A percentile compares a stretch with the other conserved stretches of the same genome.
Conservation (phyloP, 1,284 basidiomycete genomes). For the Naganishia albida region DNA sequence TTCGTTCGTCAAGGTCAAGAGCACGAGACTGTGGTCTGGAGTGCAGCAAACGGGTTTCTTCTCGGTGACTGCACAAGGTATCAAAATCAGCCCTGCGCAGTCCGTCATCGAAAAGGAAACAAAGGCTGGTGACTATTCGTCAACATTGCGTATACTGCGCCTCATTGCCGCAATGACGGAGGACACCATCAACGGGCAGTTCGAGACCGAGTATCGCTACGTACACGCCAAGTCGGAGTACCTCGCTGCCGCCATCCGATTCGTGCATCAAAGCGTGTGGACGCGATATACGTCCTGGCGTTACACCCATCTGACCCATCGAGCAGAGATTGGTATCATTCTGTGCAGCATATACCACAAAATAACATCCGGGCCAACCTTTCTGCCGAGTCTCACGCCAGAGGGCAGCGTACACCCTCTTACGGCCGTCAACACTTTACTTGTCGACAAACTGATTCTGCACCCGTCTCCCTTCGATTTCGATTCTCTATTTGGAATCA, state of each 20-base stretch:
- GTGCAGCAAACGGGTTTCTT: conserved; percentile 28
- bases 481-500: conserved; percentile 23
- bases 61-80: conserved; percentile 11
- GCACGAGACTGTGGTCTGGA: conserved; percentile 26
- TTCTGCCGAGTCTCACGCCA: neutral
- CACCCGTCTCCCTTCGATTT: conserved; percentile 31
- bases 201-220: conserved; percentile 20
- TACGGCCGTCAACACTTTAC: conserved; percentile 4
- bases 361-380: conserved; percentile 29
- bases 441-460: conserved; percentile 25
- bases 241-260: conserved; percentile 15
- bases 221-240: conserved; percentile 22
- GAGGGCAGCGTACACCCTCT: conserved; percentile 19
- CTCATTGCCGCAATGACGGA: conserved; percentile 26
- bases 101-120: conserved; percentile 26
- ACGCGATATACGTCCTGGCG: conserved; percentile 31
- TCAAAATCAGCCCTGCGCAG: conserved; percentile 4
- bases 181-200: conserved; percentile 24
- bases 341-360: conserved; percentile 28
- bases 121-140: conserved; percentile 27
- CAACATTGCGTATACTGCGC: conserved; percentile 26
- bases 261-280: conserved; percentile 32
- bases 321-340: conserved; percentile 22
- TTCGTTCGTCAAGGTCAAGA: conserved; percentile 11
- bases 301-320: conserved; percentile 28